Evolutionary conservation across 768 basidiomycete genomes (phyloP), one percentile per base, ranked within the genome.

Genomic region (Mycena rosella): DNA sequence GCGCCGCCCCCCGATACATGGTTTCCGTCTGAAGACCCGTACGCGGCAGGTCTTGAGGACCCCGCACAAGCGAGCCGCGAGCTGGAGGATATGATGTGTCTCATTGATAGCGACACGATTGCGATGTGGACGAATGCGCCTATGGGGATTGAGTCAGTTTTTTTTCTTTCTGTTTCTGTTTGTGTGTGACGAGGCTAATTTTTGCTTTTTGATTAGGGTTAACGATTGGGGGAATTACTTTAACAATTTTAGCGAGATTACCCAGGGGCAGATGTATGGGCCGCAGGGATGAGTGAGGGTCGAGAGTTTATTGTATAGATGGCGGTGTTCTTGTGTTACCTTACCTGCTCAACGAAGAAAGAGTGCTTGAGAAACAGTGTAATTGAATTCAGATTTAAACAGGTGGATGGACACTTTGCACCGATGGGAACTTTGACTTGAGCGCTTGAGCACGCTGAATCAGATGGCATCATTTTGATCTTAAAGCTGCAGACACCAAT

Each of bases 81-180:
- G 47, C 47, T 67, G 29, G 63, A 36, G 3, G 58, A 61, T 0
- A 67, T 67, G 69, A 67, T 71, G 69, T 45, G 63, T 15, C 18
- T 71, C 36, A 71, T 71, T 45, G 70, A 71, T 20, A 63, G 45
- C 32, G 65, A 67, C 49, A 63, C 65, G 56, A 60, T 70, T 18
- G 52, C 65, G 29, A 71, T 71, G 70, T 71, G 70, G 70, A 60
- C 70, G 49, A 71, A 52, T 49, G 66, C 70, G 62, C 70, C 70
- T 0, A 64, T 56, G 26, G 62, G 70, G 7, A 1, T 71, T 8
- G 70, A 71, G 70, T 71, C 5, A 36, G 69, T 67, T 8, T 57
- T 40, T 2, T 44, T 36, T n/a, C 13, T 59, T 11, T 56, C 26
- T 2, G 32, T 30, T 36, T 51, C 49, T 14, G 3, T 20, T 2